Conservation (phyloP, 331 rosid genomes). For the Quercus phellos region DNA sequence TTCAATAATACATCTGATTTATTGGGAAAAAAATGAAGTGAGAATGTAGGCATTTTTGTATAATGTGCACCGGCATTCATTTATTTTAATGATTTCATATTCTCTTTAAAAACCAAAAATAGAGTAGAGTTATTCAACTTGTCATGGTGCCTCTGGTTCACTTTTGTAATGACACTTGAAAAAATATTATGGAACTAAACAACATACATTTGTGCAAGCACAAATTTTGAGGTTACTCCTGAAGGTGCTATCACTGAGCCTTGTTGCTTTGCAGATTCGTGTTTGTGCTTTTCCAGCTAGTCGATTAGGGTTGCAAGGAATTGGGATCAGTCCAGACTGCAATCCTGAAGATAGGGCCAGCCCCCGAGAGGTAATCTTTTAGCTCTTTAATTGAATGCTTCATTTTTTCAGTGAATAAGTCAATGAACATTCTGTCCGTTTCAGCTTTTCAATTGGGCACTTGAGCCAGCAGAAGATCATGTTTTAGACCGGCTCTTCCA, state of each 20-base stretch:
- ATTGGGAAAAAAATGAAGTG: not conserved
- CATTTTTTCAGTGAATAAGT: conserved; percentile 3
- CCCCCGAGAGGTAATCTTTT: conserved; percentile 68
- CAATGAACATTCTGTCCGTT: conserved; percentile 16
- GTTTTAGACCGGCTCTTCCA: conserved; percentile 73
- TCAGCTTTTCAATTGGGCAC: conserved; percentile 96
- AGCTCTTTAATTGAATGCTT: conserved; percentile 12
- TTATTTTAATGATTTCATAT: not conserved
- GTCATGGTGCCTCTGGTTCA: not conserved
- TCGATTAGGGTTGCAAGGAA: conserved; percentile 66
- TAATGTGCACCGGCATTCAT: not conserved
- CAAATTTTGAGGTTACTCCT: not conserved
- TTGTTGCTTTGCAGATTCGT: conserved; percentile 50
- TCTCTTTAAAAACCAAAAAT: not conserved
- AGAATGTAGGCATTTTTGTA: not conserved
- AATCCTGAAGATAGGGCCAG: conserved; percentile 64
- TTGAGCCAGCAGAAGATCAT: conserved; percentile 86
- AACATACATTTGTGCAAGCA: not conserved
- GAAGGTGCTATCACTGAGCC: not conserved
- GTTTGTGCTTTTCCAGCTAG: conserved; percentile 91
- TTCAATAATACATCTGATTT: too few relatives aligned
- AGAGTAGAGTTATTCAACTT: not conserved
- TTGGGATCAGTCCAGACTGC: conserved; percentile 95
- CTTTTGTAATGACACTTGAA: not conserved
- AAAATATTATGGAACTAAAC: not conserved